Evolutionary conservation across 495 filamentous ascomycete species (phyloP), one percentile per base, ranked within the genome.

Genomic region (Viridothelium virens): DNA sequence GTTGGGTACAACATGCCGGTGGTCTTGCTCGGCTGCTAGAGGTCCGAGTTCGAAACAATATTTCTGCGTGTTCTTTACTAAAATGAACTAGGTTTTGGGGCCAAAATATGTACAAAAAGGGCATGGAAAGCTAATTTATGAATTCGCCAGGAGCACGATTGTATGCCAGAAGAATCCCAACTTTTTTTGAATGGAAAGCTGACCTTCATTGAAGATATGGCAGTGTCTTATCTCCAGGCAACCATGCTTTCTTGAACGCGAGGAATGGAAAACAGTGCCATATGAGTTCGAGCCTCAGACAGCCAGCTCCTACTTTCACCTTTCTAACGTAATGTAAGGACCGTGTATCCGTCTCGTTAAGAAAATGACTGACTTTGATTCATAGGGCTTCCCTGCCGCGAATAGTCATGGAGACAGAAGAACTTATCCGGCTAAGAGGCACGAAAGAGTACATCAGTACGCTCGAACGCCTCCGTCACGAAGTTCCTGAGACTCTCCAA

Each of bases 211-310:
- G 18, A 59, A 59, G 53, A 9, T 59, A 14, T 59, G 53, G 53
- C 53, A 59, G 31, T 33, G 4, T 6, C n/a, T 33, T 14, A 36
- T 31, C 3, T 9, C 53, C n/a, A 59, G 53, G 53, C 6, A 59
- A 36, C 53, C 53, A 14, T 59, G 53, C 31, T 33, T 59, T 59
- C 31, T 59, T 5, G 53, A 59, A 14, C 2, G 6, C 9, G 53
- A 33, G 14, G 53, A 59, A 33, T 59, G 53, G 53, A 31, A 59
- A 31, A 59, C 53, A 2, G 53, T 59, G 53, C 53, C 53, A n/a
- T 59, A 59, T 36, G 53, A 59, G 14, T 59, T 59, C 4, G 53
- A 59, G 6, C 4, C 4, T 4, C 53, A 59, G 14, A 5, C n/a
- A 4, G 6, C 3, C 2, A 59, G 53, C 31, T 36, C n/a, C 2